Conservation (phyloP, 192 early-diverging fungal genomes). For the Gonapodya prolifera region DNA sequence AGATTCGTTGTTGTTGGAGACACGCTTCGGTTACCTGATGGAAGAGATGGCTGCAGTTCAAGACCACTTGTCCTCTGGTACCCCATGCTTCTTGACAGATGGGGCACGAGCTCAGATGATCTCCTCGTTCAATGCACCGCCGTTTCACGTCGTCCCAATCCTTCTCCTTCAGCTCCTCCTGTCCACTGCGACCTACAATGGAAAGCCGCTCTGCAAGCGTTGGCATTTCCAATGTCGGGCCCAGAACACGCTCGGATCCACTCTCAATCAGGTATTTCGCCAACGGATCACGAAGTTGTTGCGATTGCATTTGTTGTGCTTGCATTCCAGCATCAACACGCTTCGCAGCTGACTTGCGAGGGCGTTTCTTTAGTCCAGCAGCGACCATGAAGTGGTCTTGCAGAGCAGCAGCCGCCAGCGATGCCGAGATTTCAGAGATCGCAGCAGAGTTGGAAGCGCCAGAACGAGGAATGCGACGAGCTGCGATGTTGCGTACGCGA, state of each 20-base stretch:
- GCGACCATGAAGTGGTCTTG: not conserved
- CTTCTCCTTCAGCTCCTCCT: not conserved
- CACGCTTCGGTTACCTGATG: not conserved
- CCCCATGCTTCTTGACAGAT: not conserved
- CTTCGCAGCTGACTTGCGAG: not conserved
- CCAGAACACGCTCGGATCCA: not conserved
- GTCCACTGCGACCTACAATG: not conserved
- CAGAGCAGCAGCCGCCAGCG: not conserved
- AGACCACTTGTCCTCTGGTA: not conserved
- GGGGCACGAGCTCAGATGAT: not conserved
- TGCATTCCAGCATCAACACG: not conserved
- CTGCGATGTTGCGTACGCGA: too few species aligned
- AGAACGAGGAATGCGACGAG: too few species aligned
- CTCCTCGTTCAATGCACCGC: not conserved
- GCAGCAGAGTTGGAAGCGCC: too few species aligned
- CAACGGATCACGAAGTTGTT: not conserved
- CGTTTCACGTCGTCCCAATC: not conserved
- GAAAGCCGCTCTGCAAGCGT: not conserved
- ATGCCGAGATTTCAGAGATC: not conserved
- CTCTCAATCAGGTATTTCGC: not conserved
- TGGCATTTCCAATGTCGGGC: not conserved
- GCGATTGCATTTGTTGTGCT: not conserved
- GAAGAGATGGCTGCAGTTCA: not conserved
- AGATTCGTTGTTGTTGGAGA: not conserved
- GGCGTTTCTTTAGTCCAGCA: not conserved